Evolutionary conservation across 257 asterid genomes (phyloP), one percentile per base, ranked within the genome.

Genomic region (Solanum clarkiae): DNA sequence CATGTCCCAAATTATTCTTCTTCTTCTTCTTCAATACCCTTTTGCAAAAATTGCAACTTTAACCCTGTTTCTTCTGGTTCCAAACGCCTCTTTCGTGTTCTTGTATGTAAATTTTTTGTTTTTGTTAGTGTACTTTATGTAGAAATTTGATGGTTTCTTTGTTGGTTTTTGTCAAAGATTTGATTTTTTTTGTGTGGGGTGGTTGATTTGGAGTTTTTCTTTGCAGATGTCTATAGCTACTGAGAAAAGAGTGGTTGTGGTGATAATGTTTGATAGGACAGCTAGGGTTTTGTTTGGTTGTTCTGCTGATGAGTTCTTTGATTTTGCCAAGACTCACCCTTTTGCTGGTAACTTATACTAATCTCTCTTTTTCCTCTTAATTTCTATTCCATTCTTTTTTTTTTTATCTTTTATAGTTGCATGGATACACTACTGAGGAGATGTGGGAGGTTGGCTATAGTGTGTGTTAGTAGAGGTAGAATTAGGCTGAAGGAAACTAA

Each of bases 221-320:
- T 80, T 90, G 91, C 94, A 96, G 98, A 70, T 94, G 90, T 96
- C 98, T 22, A 87, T 94, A 85, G 98, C 97, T 83, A 93, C 97
- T 3, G 97, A 93, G 56, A 89, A 90, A 32, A 86, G 88, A 90
- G 98, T 91, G 63, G 88, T 90, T 81, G 95, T 88, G 89, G 98
- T 93, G 88, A 88, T 93, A 86, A 92, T 96, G 99, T 96, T 96
- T 88, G 98, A 96, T 82, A 91, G 98, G 87, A 98, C 90, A 20
- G 99, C 98, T 7, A 92, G 89, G 87, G 94, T 90, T 83, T 86
- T 96, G 88, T 92, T 96, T 90, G 99, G 98, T 75, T 96, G 99
- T 92, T 93, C 97, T 12, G 97, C 98, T 9, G 97, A 93, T 85
- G 97, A 93, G 85, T 92, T 96, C 85, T 93, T 93, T 84, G 91